Base-by-base conservation (phyloP, 129 eudicot genomes). In the Helianthus annuus region DNA sequence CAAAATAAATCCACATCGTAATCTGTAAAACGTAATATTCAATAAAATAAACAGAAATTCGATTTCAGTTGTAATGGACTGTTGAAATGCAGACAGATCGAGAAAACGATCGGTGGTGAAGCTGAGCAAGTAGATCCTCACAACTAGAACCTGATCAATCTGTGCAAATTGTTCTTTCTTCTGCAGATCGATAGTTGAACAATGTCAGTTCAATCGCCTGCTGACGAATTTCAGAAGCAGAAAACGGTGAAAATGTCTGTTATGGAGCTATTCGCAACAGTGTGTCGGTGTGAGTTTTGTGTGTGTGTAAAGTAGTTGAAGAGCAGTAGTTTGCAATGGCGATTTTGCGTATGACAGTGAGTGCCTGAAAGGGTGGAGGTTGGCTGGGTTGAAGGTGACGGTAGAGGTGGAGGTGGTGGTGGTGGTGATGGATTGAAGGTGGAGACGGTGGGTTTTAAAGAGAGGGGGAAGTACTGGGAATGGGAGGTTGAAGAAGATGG, bases 281-380 rank as follows among this genome's bases (percentile, higher is more conserved):
- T 61, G 60, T 45, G 76, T 17, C 13, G 34, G 64, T 22, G 27
- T 39, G 45, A 5, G 45, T 39, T 4, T 29, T 52, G 11, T 69
- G 49, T 17, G 64, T 12, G 51, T 36, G 64, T 71, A 6, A 57
- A 71, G 51, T 19, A 16, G 40, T 2, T 38, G 55, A 71, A 40
- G 65, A 70, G 16, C 54, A 7, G 12, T 15, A 24, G 66, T 14
- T 51, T 46, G 51, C 69, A 60, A 32, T 48, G 66, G 27, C 49
- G 10, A 27, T 2, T 69, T 69, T 38, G 77, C 51, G 82, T 66
- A 70, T 57, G 74, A 79, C 71, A 72, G 13, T 54, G 61, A 48
- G 81, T 61, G 82, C 55, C 74, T 56, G 73, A 78, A 78, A 64
- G 9, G 22, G 22, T 19, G 22, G 22, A 0, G 22, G 22, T 19